Conservation (phyloP, 176 grass and related monocot genomes). For the Leersia perrieri region DNA sequence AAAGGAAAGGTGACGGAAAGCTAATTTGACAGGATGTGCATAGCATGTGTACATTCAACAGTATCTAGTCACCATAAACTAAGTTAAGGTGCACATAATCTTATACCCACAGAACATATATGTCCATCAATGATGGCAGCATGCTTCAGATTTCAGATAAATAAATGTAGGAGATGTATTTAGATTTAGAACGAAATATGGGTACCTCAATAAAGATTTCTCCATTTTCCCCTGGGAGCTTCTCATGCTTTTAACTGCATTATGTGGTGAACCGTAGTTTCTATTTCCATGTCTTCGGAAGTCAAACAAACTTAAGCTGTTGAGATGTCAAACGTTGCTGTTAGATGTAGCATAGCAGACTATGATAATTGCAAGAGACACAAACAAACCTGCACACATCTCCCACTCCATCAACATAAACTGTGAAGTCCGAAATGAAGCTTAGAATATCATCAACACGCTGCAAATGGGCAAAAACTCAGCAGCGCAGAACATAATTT, state of each 20-base stretch:
- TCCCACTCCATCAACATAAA: constrained; percentile 62
- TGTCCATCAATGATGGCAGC: not conserved
- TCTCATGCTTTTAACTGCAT: constrained; percentile 47
- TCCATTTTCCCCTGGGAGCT: constrained; percentile 75
- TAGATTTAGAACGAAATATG: not conserved
- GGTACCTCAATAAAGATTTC: constrained; percentile 67
- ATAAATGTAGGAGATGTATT: not conserved
- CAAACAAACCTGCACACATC: constrained; percentile 60
- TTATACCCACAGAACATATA: not conserved
- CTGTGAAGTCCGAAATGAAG: constrained; percentile 64
- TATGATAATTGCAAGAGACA: constrained; percentile 14
- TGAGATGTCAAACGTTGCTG: constrained; percentile 18
- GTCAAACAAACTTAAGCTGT: constrained; percentile 60
- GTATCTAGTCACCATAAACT: not conserved
- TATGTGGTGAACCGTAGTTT: constrained; percentile 55
- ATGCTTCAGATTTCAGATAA: not conserved
- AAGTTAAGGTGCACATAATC: not conserved
- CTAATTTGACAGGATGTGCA: not conserved
- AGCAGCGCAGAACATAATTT: not conserved
- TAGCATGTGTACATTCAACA: not conserved
- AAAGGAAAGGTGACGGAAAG: not conserved
- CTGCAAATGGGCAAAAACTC: constrained; percentile 26
- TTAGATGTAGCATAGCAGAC: not conserved
- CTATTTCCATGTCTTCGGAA: constrained; percentile 63
- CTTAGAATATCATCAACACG: constrained; percentile 60